phyloP scores from a whole-genome alignment of 2,329 filamentous ascomycete species.

The Endocalyx cinctus region DNA sequence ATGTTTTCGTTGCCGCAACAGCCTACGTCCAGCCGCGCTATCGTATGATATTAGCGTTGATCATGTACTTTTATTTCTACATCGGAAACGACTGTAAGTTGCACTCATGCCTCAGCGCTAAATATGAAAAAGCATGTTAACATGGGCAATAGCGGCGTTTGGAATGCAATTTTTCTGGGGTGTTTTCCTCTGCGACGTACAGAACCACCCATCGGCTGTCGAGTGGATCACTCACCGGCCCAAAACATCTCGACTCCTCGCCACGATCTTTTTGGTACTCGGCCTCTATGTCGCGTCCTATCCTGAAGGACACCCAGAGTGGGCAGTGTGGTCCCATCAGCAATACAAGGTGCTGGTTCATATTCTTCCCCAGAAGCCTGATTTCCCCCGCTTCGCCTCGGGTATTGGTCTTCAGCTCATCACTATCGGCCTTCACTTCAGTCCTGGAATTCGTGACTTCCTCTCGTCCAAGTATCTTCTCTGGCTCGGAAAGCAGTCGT shows the following conservation, averaged over 20 bases:
- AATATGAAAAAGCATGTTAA: conserved; percentile 8
- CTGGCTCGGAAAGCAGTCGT: conserved; percentile 60
- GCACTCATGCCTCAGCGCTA: not conserved
- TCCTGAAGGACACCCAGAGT: conserved; percentile 51
- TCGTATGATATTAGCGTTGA: conserved; percentile 41
- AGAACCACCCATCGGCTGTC: conserved; percentile 41
- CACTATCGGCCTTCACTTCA: conserved; percentile 28
- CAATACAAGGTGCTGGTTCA: conserved; percentile 37
- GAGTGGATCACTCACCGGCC: conserved; percentile 42
- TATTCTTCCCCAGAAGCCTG: conserved; percentile 42
- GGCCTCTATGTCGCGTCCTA: conserved; percentile 57
- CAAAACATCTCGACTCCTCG: conserved; percentile 38
- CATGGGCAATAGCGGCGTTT: conserved; percentile 31
- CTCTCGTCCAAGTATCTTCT: conserved; percentile 52
- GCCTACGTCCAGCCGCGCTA: conserved; percentile 44
- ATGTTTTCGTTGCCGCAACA: conserved; percentile 47
- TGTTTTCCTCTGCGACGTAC: conserved; percentile 57
- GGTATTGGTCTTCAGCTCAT: conserved; percentile 29
- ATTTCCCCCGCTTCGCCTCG: conserved; percentile 38
- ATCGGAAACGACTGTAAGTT: conserved; percentile 29
- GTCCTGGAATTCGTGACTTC: conserved; percentile 39
- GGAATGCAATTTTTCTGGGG: conserved; percentile 59
- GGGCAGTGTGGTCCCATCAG: conserved; percentile 48
- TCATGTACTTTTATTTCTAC: conserved; percentile 47
- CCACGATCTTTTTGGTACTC: conserved; percentile 43